Conservation (phyloP, 805 yeast species). For the Yamadazyma nakazawae region DNA sequence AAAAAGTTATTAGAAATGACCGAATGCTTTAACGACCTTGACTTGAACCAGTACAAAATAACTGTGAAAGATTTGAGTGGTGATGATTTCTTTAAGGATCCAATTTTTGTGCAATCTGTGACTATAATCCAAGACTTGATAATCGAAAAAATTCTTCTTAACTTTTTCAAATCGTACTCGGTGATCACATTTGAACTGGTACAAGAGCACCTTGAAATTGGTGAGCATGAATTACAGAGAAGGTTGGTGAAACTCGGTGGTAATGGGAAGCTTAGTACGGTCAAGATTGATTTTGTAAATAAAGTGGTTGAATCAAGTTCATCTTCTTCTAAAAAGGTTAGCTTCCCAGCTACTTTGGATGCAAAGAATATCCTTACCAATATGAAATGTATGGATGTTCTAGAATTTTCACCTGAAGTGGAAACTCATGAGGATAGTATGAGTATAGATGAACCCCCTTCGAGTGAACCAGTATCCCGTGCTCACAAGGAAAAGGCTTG, state of each 20-base stretch:
- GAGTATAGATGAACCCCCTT: conserved; percentile 6
- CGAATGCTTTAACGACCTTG: conserved; percentile 28
- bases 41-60: conserved; percentile 20
- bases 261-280: conserved; percentile 25
- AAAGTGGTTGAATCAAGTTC: conserved; percentile 9
- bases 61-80: conserved; percentile 12
- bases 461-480: background rate
- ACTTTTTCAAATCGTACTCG: conserved; percentile 29
- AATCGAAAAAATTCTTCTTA: conserved; percentile 27
- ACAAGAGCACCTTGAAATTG: conserved; percentile 16
- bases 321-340: conserved; percentile 1
- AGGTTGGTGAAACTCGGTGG: conserved; percentile 26
- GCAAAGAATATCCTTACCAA: conserved; percentile 23
- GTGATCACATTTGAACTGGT: conserved; percentile 27
- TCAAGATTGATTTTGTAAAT: conserved; percentile 29
- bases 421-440: conserved; percentile 3
- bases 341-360: conserved; percentile 19
- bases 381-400: conserved; percentile 18
- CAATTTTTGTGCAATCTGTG: conserved; percentile 27
- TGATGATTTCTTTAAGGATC: conserved; percentile 27
- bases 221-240: conserved; percentile 24
- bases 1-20: conserved; percentile 25
- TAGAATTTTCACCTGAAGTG: conserved; percentile 8
- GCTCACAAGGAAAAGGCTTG: background rate
- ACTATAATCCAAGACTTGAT: conserved; percentile 27